Evolutionary conservation across 495 filamentous ascomycete species (phyloP).

Genomic region (Monascus purpureus): DNA sequence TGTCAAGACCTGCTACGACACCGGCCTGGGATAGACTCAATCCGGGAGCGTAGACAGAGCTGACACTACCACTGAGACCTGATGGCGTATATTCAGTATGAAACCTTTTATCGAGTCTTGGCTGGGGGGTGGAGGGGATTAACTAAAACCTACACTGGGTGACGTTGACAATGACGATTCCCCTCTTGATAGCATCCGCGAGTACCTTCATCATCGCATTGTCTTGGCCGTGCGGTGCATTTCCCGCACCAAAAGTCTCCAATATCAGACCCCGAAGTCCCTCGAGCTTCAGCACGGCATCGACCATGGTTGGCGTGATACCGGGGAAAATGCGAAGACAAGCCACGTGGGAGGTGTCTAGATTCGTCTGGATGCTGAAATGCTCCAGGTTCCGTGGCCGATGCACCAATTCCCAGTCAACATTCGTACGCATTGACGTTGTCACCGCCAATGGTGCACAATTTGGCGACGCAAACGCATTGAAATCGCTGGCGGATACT

Average conservation of each 20-base stretch:
- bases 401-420: conserved; percentile 71
- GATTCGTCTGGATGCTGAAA: conserved; percentile 62
- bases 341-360: conserved; percentile 81
- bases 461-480: conserved; percentile 81
- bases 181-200: conserved; percentile 58
- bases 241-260: conserved; percentile 93
- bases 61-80: conserved; percentile 71
- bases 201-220: conserved; percentile 72
- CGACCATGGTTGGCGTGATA: conserved; percentile 89
- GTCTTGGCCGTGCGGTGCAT: conserved; percentile 76
- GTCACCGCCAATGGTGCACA: conserved; percentile 66
- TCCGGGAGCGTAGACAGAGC: conserved; percentile 82
- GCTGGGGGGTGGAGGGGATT: not conserved
- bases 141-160: conserved; percentile 57
- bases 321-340: conserved; percentile 92
- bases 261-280: conserved; percentile 73
- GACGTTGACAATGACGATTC: conserved; percentile 83
- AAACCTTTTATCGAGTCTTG: not conserved
- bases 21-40: conserved; percentile 76
- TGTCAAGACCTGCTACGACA: conserved; percentile 82
- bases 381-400: conserved; percentile 57
- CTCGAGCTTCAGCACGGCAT: conserved; percentile 68
- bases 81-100: conserved; percentile 3
- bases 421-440: conserved; percentile 63
- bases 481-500: conserved; percentile 72